Evolutionary conservation across 2,329 filamentous ascomycete genomes (phyloP), one percentile per base, ranked within the genome.

Genomic region (Domatiomyces catenatus): DNA sequence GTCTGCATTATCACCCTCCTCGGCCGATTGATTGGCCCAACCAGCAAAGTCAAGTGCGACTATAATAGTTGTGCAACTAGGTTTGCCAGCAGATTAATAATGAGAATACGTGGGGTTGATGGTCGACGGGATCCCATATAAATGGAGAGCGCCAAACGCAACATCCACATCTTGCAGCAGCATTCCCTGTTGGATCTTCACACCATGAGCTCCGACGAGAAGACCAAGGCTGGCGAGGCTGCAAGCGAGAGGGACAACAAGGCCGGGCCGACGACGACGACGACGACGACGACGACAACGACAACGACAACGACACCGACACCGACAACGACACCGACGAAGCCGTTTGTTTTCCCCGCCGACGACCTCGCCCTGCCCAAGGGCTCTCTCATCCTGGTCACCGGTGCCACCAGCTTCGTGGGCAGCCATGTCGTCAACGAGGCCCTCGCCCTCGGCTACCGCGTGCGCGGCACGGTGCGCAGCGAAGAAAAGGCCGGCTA

Each of bases 401-500:
- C 71, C 0, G 71, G 71, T 7, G 67, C 63, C 1, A 73, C 65
- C 44, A 70, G 71, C 39, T 72, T 66, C 55, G 61, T 75, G 22
- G 71, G 60, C 22, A 65, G 65, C 3, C 67, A 74, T 43, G 60
- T 71, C 2, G 58, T 62, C 36, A 56, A 68, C 15, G 70, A 73
- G 2, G 76, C 71, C 0, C 62, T 74, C 17, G 42, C 19, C 15
- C 20, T 22, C 8, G 70, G 70, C 5, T 72, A 68, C 53, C 63
- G 62, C 2, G 71, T 75, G n/a, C 67, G 69, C 12, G 71, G 71
- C 1, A 70, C 69, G 1, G 66, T 67, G 12, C 69, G 71, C 1
- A 56, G 64, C 46, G 20, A 52, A 0, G 52, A 57, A 1, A 69
- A 66, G 52, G 61, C 58, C 26, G 49, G 60, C 0, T 69, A 51